These are phyloP conservation scores for Phyllosticta citriasiana DNA, from an alignment of 2,329 filamentous ascomycete species.

Conservation along the genomic window DNA sequence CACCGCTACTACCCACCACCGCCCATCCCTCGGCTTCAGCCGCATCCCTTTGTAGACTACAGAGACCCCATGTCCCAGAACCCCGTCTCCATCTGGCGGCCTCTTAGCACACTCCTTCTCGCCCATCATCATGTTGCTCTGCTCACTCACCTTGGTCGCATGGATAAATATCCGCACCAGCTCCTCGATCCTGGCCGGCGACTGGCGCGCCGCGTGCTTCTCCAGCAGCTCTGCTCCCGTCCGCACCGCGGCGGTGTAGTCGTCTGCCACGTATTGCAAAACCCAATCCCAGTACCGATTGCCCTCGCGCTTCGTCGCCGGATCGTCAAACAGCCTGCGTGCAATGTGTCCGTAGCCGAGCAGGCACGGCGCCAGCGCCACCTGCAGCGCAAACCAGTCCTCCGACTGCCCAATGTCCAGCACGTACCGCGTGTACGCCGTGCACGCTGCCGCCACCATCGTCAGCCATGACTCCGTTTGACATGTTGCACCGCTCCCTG, in stretches of 20 bases:
- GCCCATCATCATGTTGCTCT: conserved; percentile 7
- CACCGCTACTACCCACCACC: too few relatives aligned
- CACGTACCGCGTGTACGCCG: conserved; percentile 75
- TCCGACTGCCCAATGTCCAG: conserved; percentile 80
- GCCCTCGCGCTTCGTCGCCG: conserved; percentile 48
- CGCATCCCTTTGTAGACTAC: conserved; percentile 13
- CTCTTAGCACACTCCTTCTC: conserved; percentile 8
- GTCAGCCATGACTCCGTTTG: not conserved
- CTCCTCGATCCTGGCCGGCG: conserved; percentile 67
- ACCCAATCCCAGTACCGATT: conserved; percentile 89
- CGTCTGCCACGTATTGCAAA: conserved; percentile 72
- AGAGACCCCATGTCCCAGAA: conserved; percentile 62
- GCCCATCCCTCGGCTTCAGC: not conserved
- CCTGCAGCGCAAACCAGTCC: conserved; percentile 78
- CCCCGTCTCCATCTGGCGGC: conserved; percentile 54
- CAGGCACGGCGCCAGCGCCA: conserved; percentile 76
- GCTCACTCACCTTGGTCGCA: conserved; percentile 58
- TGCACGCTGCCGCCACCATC: conserved; percentile 47
- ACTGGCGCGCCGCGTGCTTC: conserved; percentile 61
- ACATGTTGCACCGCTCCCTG: not conserved
- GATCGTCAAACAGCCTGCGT: conserved; percentile 54
- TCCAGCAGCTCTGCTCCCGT: conserved; percentile 67
- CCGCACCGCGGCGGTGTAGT: conserved; percentile 64
- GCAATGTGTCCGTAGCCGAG: conserved; percentile 83
- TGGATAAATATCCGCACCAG: conserved; percentile 76